Evolutionary conservation across 805 yeast genomes (phyloP), one percentile per base, ranked within the genome.

Genomic region (Saccharomycopsis synnaedendra): DNA sequence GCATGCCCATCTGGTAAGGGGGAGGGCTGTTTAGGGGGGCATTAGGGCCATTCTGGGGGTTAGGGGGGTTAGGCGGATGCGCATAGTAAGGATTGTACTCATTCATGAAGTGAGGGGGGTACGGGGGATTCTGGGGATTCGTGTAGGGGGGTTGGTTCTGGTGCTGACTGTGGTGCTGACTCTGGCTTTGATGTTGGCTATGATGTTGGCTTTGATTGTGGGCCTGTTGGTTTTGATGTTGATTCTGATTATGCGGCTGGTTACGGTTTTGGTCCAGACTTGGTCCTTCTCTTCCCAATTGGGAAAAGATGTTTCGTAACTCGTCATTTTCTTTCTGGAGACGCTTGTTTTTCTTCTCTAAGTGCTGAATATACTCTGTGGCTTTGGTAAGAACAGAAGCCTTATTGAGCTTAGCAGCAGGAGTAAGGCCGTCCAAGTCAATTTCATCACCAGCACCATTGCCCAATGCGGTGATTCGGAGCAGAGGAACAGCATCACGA

Each of bases 381-480:
- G 89, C 85, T 58, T 85, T 85, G 37, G 85, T 71, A 46, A 85
- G 66, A 9, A 85, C 82, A 32, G 82, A 81, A 9, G 90, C 93
- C 62, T 85, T 85, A 61, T 83, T 84, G 47, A 85, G 67, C 59
- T 83, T 83, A 34, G 75, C 64, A 6, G 89, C 88, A 0, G 93
- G 93, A 28, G 80, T 71, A 34, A 84, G 68, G 3, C 93, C 94
- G 54, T 84, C 93, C 29, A 83, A 64, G 47, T 78, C 80, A 44
- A 69, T 71, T 9, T 60, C 62, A 3, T 67, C 70, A 11, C 68
- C 63, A 41, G 76, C 78, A 32, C 66, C 71, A 35, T 54, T 47
- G 36, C 10, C 8, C 10, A 34, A n/a, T 10, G 77, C 68, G 5
- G 81, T 81, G 37, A 81, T 77, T 55, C 87, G 70, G 45, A 85